Percentiles rank a stretch among this genome's conserved stretches.
These are phyloP conservation scores for Eutrema salsugineum DNA, from an alignment of 441 rosid genomes.

Conservation along the genomic window DNA sequence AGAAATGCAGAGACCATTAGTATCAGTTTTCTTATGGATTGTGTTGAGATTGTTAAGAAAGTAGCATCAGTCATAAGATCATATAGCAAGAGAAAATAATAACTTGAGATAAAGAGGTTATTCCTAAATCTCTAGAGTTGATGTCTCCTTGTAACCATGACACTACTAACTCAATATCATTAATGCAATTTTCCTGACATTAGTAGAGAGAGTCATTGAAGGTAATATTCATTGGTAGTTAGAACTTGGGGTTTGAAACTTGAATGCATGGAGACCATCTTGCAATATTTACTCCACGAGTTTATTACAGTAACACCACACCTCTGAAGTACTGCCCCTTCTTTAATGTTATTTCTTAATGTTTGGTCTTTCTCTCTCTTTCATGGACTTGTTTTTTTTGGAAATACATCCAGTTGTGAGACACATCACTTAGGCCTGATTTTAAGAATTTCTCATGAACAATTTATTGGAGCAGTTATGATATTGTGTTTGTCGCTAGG, in stretches of 20 bases:
- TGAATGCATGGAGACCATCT: constrained; percentile 34
- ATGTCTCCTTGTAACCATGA: constrained; percentile 5
- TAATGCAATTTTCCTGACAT: constrained; percentile 9
- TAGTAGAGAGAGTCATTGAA: not conserved
- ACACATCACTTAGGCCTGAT: constrained; percentile 9
- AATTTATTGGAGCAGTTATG: constrained; percentile 14
- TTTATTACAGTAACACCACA: constrained; percentile 23
- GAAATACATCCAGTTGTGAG: constrained; percentile 3
- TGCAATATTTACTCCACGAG: constrained; percentile 30
- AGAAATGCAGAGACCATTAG: not conserved
- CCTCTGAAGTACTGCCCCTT: constrained; percentile 8
- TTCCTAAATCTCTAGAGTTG: not conserved
- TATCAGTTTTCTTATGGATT: not conserved
- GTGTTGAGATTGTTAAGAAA: not conserved
- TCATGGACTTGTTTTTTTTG: constrained; percentile 9
- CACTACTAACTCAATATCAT: constrained; percentile 19
- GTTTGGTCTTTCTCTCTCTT: not conserved
- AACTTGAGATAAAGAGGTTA: not conserved
- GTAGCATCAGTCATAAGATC: not conserved
- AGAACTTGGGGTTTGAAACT: constrained; percentile 21
- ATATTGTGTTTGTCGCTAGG: constrained; percentile 4
- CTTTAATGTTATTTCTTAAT: constrained; percentile 15
- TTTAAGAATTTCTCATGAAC: constrained; percentile 6
- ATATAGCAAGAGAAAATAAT: not conserved
- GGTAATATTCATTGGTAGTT: constrained; percentile 26